Evolutionary conservation across 2,329 filamentous ascomycete species (phyloP).

Genomic region (Sporothrix schenckii): DNA sequence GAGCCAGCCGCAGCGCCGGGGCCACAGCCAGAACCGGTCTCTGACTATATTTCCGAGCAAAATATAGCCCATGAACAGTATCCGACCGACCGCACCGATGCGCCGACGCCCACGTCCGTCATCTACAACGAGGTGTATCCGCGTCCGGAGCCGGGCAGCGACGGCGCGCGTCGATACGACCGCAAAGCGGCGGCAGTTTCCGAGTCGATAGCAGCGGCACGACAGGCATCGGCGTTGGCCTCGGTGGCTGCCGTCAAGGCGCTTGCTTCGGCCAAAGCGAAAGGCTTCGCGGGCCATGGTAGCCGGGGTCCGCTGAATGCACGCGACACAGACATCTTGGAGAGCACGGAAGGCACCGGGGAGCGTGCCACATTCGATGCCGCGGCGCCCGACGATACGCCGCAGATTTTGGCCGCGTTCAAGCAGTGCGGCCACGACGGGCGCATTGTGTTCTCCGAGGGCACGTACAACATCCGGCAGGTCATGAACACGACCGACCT

Average conservation of each 20-base stretch:
- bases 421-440: constrained; percentile 53
- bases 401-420: constrained; percentile 56
- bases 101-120: not conserved
- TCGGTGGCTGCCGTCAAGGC: not conserved
- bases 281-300: not conserved
- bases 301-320: constrained; percentile 2
- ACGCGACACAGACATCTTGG: not conserved
- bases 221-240: not conserved
- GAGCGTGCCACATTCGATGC: constrained; percentile 36
- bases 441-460: constrained; percentile 54
- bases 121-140: constrained; percentile 11
- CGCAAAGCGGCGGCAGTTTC: constrained; percentile 5
- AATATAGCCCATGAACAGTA: not conserved
- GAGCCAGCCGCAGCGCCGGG: not conserved
- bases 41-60: not conserved
- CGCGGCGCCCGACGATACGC: constrained; percentile 48
- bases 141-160: not conserved
- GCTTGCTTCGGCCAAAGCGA: not conserved
- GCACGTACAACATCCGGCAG: constrained; percentile 52
- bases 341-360: not conserved
- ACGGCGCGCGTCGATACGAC: not conserved
- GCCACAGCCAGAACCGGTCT: not conserved
- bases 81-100: constrained; percentile 3
- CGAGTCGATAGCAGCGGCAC: not conserved
- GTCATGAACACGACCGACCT: constrained; percentile 55